Conservation (phyloP, 129 eudicot species). For the Calendula officinalis region DNA sequence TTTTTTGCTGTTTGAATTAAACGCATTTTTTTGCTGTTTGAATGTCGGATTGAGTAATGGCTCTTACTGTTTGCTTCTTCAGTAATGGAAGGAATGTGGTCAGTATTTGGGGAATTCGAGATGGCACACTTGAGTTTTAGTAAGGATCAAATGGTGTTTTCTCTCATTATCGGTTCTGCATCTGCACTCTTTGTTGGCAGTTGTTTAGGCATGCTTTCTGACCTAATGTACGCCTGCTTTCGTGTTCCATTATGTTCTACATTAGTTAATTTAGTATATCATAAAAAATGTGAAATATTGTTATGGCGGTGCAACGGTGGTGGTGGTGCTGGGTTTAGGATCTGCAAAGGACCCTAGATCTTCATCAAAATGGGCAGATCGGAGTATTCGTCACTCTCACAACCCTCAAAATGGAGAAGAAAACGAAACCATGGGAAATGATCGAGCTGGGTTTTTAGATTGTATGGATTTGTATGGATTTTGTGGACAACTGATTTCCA, state of each 20-base stretch:
- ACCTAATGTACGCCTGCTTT: constrained; percentile 58
- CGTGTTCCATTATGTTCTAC: constrained; percentile 2
- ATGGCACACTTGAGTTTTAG: constrained; percentile 52
- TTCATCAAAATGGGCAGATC: too few species aligned
- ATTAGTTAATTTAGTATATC: not conserved
- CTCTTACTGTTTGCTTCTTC: constrained; percentile 5
- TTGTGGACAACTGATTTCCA: too few species aligned
- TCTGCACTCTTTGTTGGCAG: constrained; percentile 60
- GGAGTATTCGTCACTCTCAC: too few species aligned
- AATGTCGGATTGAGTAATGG: not conserved
- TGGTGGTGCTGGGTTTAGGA: too few species aligned
- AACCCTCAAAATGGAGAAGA: too few species aligned
- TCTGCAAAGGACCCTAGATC: too few species aligned
- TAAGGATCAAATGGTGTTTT: constrained; percentile 58
- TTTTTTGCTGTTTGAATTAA: too few species aligned
- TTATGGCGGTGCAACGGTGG: too few species aligned
- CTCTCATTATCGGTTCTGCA: constrained; percentile 48
- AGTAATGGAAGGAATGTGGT: constrained; percentile 85
- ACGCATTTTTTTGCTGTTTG: not conserved
- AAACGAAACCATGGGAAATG: too few species aligned
- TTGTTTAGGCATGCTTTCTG: constrained; percentile 72
- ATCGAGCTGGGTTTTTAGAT: too few species aligned
- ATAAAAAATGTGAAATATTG: too few species aligned
- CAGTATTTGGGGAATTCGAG: constrained; percentile 79
- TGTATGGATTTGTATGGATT: too few species aligned